A percentile compares a stretch with the other conserved stretches of the same genome.
These are phyloP conservation scores for Cynanchum wilfordii DNA, from an alignment of 257 asterid species.

Conservation along the genomic window DNA sequence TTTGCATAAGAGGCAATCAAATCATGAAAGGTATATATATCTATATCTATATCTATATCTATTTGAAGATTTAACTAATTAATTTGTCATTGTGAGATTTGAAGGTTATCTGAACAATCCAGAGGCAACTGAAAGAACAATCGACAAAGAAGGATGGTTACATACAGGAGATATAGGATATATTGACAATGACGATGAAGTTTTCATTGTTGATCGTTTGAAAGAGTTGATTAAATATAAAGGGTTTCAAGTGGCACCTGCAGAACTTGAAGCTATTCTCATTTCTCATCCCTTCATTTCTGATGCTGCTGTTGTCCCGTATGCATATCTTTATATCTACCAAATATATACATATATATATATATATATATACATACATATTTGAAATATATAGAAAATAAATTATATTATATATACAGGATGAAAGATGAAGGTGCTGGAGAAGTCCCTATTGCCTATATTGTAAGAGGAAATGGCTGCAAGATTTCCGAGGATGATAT, in stretches of 20 bases:
- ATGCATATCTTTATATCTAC: background rate
- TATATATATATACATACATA: background rate
- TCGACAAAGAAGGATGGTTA: slow-evolving; percentile 43
- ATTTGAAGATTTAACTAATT: too few species aligned
- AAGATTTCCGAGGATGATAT: slow-evolving; percentile 17
- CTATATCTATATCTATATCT: too few species aligned
- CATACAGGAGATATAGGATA: slow-evolving; percentile 43
- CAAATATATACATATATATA: too few species aligned
- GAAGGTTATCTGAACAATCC: slow-evolving; percentile 33
- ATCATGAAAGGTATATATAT: slow-evolving; percentile 32
- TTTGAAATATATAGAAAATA: too few species aligned
- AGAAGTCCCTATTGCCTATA: slow-evolving; percentile 30
- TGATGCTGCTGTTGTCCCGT: slow-evolving; percentile 45
- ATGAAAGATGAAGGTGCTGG: slow-evolving; percentile 31
- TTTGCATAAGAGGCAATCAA: slow-evolving; percentile 37
- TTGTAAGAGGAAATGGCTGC: slow-evolving; percentile 9
- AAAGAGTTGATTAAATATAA: slow-evolving; percentile 41
- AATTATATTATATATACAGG: slow-evolving; percentile 1
- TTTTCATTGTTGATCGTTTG: slow-evolving; percentile 35
- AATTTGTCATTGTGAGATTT: too few species aligned
- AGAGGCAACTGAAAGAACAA: slow-evolving; percentile 27
- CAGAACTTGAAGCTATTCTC: slow-evolving; percentile 38
- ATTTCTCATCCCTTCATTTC: slow-evolving; percentile 26
- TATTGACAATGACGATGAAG: slow-evolving; percentile 32
- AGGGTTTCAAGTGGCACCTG: slow-evolving; percentile 48